Evolutionary conservation across 2,329 filamentous ascomycete species (phyloP).

Genomic region (Amesomyces nigricolor): DNA sequence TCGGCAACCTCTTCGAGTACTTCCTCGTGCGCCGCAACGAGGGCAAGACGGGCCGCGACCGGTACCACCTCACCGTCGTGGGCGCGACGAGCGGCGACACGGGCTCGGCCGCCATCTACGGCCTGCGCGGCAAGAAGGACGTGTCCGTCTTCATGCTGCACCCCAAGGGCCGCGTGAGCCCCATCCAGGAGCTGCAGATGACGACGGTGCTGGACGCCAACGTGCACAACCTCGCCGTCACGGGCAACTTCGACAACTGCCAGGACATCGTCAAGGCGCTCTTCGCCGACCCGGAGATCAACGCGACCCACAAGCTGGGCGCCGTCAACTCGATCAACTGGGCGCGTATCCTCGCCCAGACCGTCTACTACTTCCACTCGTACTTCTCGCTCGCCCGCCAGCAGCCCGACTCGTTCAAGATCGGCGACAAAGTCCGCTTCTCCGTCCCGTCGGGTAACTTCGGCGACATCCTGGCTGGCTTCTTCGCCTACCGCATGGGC

Average conservation of each 20-base stretch:
- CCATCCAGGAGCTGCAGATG: conserved; percentile 96
- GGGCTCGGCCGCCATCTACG: conserved; percentile 93
- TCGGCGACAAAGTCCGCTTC: conserved; percentile 69
- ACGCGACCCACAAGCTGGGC: conserved; percentile 74
- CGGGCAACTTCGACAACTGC: conserved; percentile 93
- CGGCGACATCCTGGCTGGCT: conserved; percentile 87
- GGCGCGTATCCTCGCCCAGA: conserved; percentile 91
- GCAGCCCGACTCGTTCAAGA: conserved; percentile 53
- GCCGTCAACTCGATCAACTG: conserved; percentile 98
- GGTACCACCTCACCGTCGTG: conserved; percentile 79
- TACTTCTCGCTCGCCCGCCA: conserved; percentile 72
- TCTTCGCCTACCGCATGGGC: conserved; percentile 61
- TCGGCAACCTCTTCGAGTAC: conserved; percentile 95
- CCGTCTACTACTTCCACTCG: conserved; percentile 92
- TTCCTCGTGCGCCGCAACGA: conserved; percentile 70
- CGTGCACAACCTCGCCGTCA: conserved; percentile 85
- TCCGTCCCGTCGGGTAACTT: conserved; percentile 96
- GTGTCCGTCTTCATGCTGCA: conserved; percentile 93
- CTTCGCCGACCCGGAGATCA: conserved; percentile 80
- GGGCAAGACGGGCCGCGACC: conserved; percentile 58
- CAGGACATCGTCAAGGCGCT: conserved; percentile 95
- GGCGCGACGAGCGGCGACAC: conserved; percentile 82
- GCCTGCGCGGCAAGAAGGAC: conserved; percentile 90
- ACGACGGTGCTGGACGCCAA: conserved; percentile 86
- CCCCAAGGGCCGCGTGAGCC: conserved; percentile 83